Percentiles rank a stretch among this genome's conserved stretches.
These are phyloP conservation scores for Carex arenaria DNA, from an alignment of 202 grass and related monocot species.

Conservation along the genomic window DNA sequence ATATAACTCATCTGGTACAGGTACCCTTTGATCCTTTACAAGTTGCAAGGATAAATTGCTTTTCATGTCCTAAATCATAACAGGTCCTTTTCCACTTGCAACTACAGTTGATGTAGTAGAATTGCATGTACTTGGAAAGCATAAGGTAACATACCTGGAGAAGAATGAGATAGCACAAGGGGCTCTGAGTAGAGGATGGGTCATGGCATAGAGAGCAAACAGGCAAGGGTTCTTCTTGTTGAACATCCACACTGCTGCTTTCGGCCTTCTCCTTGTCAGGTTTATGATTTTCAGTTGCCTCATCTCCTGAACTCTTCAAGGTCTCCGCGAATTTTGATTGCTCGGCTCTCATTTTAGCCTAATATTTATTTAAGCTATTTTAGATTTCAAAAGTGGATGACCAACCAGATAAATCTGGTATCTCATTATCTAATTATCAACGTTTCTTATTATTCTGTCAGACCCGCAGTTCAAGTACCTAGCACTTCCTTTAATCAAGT, in stretches of 20 bases:
- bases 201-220: constrained; percentile 92
- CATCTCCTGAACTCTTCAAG: constrained; percentile 51
- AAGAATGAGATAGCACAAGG: constrained; percentile 95
- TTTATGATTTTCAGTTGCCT: constrained; percentile 39
- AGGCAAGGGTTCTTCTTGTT: constrained; percentile 49
- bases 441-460: not conserved
- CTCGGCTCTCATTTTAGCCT: constrained; percentile 94
- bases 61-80: not conserved
- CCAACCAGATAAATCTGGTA: not conserved
- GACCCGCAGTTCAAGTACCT: not conserved
- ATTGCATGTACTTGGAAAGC: not conserved
- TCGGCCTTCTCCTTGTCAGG: constrained; percentile 40
- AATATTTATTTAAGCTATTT: constrained; percentile 11
- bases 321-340: constrained; percentile 89
- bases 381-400: not conserved
- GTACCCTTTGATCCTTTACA: not conserved
- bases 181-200: constrained; percentile 68
- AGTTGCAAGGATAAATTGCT: not conserved
- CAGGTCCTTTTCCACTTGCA: not conserved
- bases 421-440: not conserved
- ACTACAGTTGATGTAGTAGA: not conserved
- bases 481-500: not conserved
- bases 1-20: not conserved
- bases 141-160: constrained; percentile 60
- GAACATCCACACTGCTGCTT: constrained; percentile 36